Conservation (phyloP, 2,329 filamentous ascomycete species). For the Aureobasidium sp. region DNA sequence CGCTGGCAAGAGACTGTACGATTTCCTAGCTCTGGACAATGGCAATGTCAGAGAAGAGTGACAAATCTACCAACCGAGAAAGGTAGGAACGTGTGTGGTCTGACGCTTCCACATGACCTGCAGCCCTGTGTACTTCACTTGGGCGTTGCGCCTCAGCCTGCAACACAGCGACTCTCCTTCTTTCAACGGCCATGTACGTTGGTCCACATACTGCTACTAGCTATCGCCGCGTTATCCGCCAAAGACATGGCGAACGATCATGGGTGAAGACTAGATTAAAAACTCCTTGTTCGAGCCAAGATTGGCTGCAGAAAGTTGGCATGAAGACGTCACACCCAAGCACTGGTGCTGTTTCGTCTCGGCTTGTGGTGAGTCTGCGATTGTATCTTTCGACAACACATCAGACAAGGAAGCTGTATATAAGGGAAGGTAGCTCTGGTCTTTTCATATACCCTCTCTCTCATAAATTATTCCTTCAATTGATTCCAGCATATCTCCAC, state of each 20-base stretch:
- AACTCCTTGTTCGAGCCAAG: neutral
- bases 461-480: neutral
- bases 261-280: constrained; percentile 2
- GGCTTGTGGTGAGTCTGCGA: neutral
- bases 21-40: neutral
- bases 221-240: neutral
- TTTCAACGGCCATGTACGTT: neutral
- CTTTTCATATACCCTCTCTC: neutral
- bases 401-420: neutral
- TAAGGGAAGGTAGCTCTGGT: neutral
- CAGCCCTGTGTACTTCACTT: neutral
- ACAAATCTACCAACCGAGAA: neutral
- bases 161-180: neutral
- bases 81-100: neutral
- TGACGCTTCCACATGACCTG: constrained; percentile 7
- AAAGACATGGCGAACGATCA: neutral
- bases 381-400: neutral
- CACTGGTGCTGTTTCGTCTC: neutral
- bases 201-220: neutral
- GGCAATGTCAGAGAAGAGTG: neutral
- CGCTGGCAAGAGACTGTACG: neutral
- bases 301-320: constrained; percentile 10
- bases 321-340: constrained; percentile 3
- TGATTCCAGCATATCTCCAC: neutral
- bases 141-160: constrained; percentile 1